These are phyloP conservation scores for Russula sp. DNA, from an alignment of 768 basidiomycete species.

Conservation along the genomic window DNA sequence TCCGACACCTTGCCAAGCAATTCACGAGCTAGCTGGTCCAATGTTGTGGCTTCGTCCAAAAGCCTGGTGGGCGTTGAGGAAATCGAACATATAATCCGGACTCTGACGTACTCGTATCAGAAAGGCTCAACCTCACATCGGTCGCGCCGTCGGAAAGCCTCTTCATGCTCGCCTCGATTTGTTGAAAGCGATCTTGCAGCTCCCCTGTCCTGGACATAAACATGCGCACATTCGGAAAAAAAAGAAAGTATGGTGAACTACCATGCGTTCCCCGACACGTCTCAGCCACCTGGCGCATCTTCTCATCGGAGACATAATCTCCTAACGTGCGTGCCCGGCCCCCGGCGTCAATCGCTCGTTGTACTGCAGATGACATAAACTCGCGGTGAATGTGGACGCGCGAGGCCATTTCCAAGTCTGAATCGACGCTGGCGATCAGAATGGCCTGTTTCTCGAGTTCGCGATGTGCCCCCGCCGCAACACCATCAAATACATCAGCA, in stretches of 20 bases:
- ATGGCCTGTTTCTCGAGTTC: conserved; percentile 67
- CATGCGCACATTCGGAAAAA: background rate
- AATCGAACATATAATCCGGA: background rate
- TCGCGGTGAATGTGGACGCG: conserved; percentile 69
- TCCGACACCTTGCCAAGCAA: conserved; percentile 20
- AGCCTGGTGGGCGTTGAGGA: conserved; percentile 8
- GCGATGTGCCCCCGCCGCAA: conserved; percentile 51
- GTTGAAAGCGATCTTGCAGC: conserved; percentile 59
- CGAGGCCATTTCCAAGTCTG: conserved; percentile 69
- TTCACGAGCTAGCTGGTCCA: conserved; percentile 24
- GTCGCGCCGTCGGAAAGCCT: conserved; percentile 28
- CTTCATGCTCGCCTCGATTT: conserved; percentile 29
- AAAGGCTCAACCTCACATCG: conserved; percentile 24
- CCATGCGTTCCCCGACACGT: conserved; percentile 68
- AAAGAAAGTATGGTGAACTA: conserved; percentile 36
- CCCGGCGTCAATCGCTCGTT: conserved; percentile 69
- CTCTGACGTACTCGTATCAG: conserved; percentile 23
- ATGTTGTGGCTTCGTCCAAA: conserved; percentile 25
- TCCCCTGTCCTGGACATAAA: conserved; percentile 17
- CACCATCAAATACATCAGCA: conserved; percentile 63
- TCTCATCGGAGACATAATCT: conserved; percentile 74
- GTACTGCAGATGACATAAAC: conserved; percentile 64
- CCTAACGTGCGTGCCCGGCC: conserved; percentile 66
- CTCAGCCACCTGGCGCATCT: conserved; percentile 79
- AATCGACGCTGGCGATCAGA: conserved; percentile 60